Conservation (phyloP, 1,284 basidiomycete genomes). For the Apiotrichum siamense region DNA sequence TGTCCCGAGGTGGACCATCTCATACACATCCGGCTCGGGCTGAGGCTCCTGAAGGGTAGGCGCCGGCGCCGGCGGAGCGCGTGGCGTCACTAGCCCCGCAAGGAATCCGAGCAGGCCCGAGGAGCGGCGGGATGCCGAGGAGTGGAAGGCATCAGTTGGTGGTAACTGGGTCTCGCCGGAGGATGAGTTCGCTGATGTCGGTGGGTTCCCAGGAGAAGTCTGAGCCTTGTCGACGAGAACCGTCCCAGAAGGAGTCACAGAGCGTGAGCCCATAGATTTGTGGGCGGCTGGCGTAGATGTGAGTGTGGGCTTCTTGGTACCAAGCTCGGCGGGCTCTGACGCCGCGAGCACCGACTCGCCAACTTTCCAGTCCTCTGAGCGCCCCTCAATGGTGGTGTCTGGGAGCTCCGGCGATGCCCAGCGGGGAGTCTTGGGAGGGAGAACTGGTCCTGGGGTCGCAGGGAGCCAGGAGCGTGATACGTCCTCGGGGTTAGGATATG, state of each 20-base stretch:
- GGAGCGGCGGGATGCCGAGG: conserved; percentile 28
- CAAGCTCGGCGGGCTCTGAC: too few species aligned
- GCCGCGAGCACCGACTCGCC: too few species aligned
- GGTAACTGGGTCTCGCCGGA: too few species aligned
- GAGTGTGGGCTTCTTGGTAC: too few species aligned
- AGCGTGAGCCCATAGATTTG: too few species aligned
- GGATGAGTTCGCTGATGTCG: too few species aligned
- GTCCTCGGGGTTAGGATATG: neutral
- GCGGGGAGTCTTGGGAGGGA: neutral
- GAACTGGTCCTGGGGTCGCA: neutral
- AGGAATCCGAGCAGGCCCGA: conserved; percentile 22
- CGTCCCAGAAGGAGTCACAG: too few species aligned
- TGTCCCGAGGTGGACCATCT: too few species aligned
- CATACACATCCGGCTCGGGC: neutral
- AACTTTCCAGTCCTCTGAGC: conserved; percentile 2
- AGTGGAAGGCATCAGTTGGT: neutral
- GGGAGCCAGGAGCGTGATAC: neutral
- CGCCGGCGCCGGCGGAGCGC: conserved; percentile 2
- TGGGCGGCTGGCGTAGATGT: too few species aligned
- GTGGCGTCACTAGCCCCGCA: conserved; percentile 23
- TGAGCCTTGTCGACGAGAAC: too few species aligned
- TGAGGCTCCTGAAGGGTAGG: too few species aligned
- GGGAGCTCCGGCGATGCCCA: conserved; percentile 1
- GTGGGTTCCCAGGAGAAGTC: too few species aligned
- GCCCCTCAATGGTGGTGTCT: neutral